Base-by-base conservation (phyloP, 2,329 filamentous ascomycete genomes). In the Hymenoscyphus salicellus region DNA sequence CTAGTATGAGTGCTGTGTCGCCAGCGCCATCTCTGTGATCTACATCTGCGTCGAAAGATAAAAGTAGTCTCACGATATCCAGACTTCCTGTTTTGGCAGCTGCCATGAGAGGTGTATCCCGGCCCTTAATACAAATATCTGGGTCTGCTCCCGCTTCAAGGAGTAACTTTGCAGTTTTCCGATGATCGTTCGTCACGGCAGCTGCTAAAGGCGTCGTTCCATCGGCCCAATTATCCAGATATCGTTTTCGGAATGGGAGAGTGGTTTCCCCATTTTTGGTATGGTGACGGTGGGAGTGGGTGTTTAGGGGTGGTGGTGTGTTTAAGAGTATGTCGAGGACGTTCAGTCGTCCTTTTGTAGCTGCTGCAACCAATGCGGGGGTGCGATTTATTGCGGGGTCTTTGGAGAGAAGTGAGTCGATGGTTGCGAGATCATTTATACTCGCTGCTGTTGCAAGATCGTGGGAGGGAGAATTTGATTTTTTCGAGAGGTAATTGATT, bases 141-240 rank as follows among this genome's bases (percentile, higher is more conserved):
- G 68, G 63, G 43, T 70, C 63, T 1, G 69, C 69, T 23, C 68
- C 70, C 17, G 61, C 58, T 46, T 68, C 67, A 1, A 69, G 60
- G 14, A 69, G 49, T 5, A 67, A 57, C 30, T 64, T 62, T 1
- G 68, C 60, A 1, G 69, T 70, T 49, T 68, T 68, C n/a, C 60
- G 28, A 60, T 69, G 68, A 3, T 66, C 46, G 14, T 66, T 65
- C 49, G 66, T 65, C 11, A 71, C 68, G 1, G 69, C 68, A 11
- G 66, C 66, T 10, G 67, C 55, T 16, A 71, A 30, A 8, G 69
- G 69, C 2, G 69, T 71, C 7, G 58, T 65, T 16, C 65, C 58
- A 10, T 58, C 56, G 2, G 65, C 56, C 66, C 65, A 68, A 4
- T 65, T 61, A 43, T 70, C 66, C 7, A 68, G 55, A n/a, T 30